Evolutionary conservation across 495 filamentous ascomycete genomes (phyloP).

Genomic region (Penicillium daleae): DNA sequence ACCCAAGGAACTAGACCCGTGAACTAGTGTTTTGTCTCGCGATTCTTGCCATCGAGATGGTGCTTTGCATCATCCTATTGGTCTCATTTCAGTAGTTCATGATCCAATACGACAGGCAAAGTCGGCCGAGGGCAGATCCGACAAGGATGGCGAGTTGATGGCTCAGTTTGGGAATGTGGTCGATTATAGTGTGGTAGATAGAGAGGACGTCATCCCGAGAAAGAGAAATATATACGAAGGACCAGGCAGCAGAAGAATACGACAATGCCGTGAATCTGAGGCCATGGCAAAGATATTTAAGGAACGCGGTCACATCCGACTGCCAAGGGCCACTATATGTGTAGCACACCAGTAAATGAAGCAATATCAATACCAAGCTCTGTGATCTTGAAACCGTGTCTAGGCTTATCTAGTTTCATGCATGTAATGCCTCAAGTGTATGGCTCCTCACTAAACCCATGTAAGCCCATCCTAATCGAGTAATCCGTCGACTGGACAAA

Average conservation of each 20-base stretch:
- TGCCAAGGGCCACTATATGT: too few relatives aligned
- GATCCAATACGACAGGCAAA: background rate
- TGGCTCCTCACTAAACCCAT: background rate
- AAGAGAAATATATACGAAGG: background rate
- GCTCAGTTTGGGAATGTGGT: background rate
- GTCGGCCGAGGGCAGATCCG: background rate
- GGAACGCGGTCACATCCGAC: background rate
- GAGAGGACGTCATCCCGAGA: background rate
- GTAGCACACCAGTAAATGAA: conserved; percentile 1
- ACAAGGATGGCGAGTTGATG: background rate
- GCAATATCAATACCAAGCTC: background rate
- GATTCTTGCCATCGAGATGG: background rate
- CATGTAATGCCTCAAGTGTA: background rate
- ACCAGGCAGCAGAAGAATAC: background rate
- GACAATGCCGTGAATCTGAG: background rate
- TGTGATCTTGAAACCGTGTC: background rate
- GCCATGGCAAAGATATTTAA: background rate
- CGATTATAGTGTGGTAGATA: background rate
- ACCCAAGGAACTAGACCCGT: background rate
- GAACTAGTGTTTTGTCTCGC: background rate
- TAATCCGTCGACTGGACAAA: background rate
- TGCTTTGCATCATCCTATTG: background rate
- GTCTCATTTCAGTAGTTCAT: background rate
- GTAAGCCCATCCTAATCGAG: background rate
- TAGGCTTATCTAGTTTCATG: background rate